Conservation (phyloP, 805 yeast genomes). For the Lipomyces oligophaga region DNA sequence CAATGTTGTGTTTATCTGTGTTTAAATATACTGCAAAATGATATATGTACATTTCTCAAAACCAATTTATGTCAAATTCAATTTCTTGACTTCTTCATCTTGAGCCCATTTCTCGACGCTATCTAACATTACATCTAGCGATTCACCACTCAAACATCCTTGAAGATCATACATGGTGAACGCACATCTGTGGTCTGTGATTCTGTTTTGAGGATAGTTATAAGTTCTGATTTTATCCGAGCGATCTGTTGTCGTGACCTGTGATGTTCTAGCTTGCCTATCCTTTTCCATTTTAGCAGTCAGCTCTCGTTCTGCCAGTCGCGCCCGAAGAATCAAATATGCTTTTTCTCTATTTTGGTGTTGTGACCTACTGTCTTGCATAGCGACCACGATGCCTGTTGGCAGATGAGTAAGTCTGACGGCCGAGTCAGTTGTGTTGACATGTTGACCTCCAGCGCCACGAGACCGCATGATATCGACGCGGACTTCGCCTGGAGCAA, state of each 20-base stretch:
- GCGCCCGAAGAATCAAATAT: conserved; percentile 70
- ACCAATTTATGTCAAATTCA: conserved; percentile 1
- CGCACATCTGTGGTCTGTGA: conserved; percentile 92
- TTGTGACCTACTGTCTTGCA: conserved; percentile 95
- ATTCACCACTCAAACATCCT: conserved; percentile 57
- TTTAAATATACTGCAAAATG: background rate
- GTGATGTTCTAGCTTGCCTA: conserved; percentile 65
- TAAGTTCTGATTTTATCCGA: conserved; percentile 92
- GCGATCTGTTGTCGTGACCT: conserved; percentile 83
- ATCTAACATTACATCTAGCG: conserved; percentile 26
- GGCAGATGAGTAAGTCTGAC: conserved; percentile 90
- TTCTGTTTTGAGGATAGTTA: conserved; percentile 85
- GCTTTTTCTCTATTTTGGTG: conserved; percentile 93
- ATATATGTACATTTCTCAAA: conserved; percentile 4
- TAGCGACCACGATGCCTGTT: conserved; percentile 80
- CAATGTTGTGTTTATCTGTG: too few relatives aligned
- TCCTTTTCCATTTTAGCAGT: conserved; percentile 62
- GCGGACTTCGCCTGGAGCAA: conserved; percentile 82
- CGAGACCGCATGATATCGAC: conserved; percentile 97
- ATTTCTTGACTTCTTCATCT: conserved; percentile 19
- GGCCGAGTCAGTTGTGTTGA: conserved; percentile 95
- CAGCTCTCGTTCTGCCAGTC: conserved; percentile 77
- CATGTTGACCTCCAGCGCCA: conserved; percentile 98
- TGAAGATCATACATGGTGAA: conserved; percentile 70
- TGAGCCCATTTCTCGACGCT: conserved; percentile 26